Evolutionary conservation across 176 grass and related monocot genomes (phyloP).

Genomic region (Eleusine coracana): DNA sequence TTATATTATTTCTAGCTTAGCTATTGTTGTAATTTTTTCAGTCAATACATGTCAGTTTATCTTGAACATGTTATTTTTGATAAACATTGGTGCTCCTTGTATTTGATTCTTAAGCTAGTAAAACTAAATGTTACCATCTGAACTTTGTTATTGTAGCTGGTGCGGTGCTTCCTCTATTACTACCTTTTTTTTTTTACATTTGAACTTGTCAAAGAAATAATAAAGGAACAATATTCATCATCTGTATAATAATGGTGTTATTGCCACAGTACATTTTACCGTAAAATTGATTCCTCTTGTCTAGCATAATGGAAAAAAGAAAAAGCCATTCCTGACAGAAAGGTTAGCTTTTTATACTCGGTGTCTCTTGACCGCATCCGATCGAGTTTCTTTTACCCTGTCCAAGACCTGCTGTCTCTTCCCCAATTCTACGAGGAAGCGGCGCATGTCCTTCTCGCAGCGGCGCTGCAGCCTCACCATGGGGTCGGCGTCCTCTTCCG

Average conservation of each 20-base stretch:
- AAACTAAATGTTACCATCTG: not conserved
- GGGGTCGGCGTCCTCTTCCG: slow-evolving; percentile 7
- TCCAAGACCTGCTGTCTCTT: not conserved
- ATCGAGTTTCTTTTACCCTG: not conserved
- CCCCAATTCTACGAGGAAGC: not conserved
- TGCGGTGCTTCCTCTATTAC: not conserved
- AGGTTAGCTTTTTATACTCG: not conserved
- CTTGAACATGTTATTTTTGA: slow-evolving; percentile 39
- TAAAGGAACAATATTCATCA: no score
- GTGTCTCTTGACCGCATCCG: not conserved
- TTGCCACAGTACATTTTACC: no score
- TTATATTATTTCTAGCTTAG: slow-evolving; percentile 53
- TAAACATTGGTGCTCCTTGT: not conserved
- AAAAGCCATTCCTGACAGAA: no score
- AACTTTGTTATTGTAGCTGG: not conserved
- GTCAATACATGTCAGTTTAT: slow-evolving; percentile 37
- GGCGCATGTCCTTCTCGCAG: not conserved
- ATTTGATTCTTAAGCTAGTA: slow-evolving; percentile 6
- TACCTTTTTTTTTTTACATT: not conserved
- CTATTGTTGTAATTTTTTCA: slow-evolving; percentile 49
- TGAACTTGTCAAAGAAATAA: not conserved
- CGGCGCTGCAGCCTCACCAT: slow-evolving; percentile 28
- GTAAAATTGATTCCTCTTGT: no score
- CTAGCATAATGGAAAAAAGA: no score
- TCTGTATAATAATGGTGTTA: no score